Base-by-base conservation (phyloP, 2,329 filamentous ascomycete species). In the Dendryphion nanum region DNA sequence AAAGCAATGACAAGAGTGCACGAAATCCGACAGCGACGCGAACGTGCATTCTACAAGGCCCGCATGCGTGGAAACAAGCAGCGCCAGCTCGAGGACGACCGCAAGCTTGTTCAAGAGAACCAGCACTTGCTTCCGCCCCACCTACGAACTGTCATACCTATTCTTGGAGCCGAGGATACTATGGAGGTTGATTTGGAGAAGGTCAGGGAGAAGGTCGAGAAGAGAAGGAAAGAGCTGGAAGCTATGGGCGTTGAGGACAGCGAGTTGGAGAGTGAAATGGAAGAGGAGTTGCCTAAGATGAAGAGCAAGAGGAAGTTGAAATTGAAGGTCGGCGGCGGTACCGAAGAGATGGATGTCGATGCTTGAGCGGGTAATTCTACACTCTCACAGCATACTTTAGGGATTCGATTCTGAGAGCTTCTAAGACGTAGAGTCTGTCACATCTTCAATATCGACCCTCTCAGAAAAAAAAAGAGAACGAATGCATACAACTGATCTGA, bases 1-100 rank as follows among this genome's bases (percentile, higher is more conserved):
- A 82, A 86, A 64, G 91, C 90, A 52, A 98, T 98, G 89, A 78
- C 88, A 70, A 81, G 91, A 48, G 84, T 97, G 56, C 76, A 80
- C 57, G 90, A 96, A 75, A 91, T 97, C 69, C 78, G 89, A 38
- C 70, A 80, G 41, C 81, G 83, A 63, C 80, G 93, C 63, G 91
- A 97, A 77, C 80, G 89, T 54, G 85, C 85, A 50, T 95, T 96
- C 73, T 96, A 95, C 77, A 90, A 88, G 80, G 83, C 85, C 64
- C 83, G 93, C 64, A 89, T 97, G 86, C 83, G 83, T 36, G 90
- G 90, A 67, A 95, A 94, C 73, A 84, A 86, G 71, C 86, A 86
- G 68, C 79, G 83, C 63, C 83, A 93, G 74, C 76, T 87, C 49
- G 85, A 83, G 57, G 75, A 78, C 48, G 88, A 95, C 63, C 77